Percentiles rank a stretch among this genome's conserved stretches.
These are phyloP conservation scores for Nicotiana tomentosiformis DNA, from an alignment of 257 asterid species.

Conservation along the genomic window DNA sequence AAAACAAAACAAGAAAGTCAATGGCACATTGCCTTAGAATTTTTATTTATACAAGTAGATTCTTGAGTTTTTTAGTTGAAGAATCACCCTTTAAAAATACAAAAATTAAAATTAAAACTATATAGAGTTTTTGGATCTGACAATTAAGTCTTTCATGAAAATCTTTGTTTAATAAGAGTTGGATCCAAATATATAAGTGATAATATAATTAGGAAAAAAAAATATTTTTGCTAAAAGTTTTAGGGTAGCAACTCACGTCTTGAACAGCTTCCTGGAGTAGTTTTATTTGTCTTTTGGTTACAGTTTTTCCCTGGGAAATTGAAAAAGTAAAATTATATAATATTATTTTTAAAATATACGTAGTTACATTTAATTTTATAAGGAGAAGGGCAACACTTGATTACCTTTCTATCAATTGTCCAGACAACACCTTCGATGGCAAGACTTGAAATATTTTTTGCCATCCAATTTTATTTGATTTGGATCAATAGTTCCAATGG, in stretches of 20 bases:
- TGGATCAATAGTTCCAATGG: conserved; percentile 34
- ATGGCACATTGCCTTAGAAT: not conserved
- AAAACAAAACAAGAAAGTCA: not conserved
- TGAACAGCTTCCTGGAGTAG: conserved; percentile 53
- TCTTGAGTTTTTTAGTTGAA: not conserved
- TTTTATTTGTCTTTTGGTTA: conserved; percentile 38
- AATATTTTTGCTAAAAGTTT: not conserved
- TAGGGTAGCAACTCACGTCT: conserved; percentile 28
- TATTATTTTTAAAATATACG: no score
- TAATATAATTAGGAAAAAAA: not conserved
- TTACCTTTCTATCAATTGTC: conserved; percentile 48
- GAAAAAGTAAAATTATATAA: not conserved
- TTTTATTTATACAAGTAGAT: not conserved
- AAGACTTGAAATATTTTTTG: conserved; percentile 47
- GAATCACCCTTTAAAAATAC: not conserved
- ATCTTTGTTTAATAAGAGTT: not conserved
- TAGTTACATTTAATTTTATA: no score
- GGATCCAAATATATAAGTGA: not conserved
- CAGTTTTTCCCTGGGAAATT: conserved; percentile 41
- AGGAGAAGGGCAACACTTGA: not conserved
- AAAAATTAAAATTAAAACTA: not conserved
- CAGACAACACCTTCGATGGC: conserved; percentile 42
- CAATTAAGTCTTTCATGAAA: no score
- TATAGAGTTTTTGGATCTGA: not conserved
- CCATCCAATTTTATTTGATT: conserved; percentile 30